A percentile compares a stretch with the other conserved stretches of the same genome.
Evolutionary conservation across 2,329 filamentous ascomycete species (phyloP).

Genomic region (Zymoseptoria passerinii): DNA sequence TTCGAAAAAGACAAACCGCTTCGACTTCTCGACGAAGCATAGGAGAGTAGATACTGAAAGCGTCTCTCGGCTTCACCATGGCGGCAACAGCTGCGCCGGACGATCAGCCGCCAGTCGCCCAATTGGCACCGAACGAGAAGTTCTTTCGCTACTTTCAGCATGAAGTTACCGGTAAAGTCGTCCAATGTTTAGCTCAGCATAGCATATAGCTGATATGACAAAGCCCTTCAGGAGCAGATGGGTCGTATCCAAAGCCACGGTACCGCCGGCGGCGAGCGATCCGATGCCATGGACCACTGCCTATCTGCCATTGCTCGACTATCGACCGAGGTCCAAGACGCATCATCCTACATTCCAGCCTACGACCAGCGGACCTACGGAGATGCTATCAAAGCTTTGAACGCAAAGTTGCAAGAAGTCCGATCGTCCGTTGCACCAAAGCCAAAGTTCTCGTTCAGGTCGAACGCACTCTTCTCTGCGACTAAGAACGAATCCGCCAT

Average conservation of each 20-base stretch:
- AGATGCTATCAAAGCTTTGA: constrained; percentile 72
- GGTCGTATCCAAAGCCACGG: constrained; percentile 55
- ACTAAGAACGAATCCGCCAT: constrained; percentile 38
- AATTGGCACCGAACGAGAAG: constrained; percentile 53
- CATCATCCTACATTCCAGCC: constrained; percentile 69
- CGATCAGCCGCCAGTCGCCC: constrained; percentile 1
- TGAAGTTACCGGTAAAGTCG: constrained; percentile 55
- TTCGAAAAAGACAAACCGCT: not conserved
- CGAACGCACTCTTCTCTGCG: constrained; percentile 20
- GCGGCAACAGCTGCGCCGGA: constrained; percentile 1
- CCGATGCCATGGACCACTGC: constrained; percentile 72
- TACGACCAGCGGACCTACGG: constrained; percentile 85
- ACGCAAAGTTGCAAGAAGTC: constrained; percentile 66
- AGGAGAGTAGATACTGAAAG: not conserved
- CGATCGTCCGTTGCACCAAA: constrained; percentile 62
- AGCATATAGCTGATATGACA: not conserved
- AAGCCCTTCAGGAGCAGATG: constrained; percentile 72
- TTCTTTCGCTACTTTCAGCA: constrained; percentile 81
- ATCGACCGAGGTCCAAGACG: constrained; percentile 77
- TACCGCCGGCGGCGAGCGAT: constrained; percentile 61
- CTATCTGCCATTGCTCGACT: constrained; percentile 71
- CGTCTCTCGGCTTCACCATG: not conserved
- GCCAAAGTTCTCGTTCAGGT: constrained; percentile 76
- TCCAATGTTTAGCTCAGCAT: not conserved
- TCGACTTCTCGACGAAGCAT: not conserved